Conservation (phyloP, 148 eudicot species). For the Chenopodium album region DNA sequence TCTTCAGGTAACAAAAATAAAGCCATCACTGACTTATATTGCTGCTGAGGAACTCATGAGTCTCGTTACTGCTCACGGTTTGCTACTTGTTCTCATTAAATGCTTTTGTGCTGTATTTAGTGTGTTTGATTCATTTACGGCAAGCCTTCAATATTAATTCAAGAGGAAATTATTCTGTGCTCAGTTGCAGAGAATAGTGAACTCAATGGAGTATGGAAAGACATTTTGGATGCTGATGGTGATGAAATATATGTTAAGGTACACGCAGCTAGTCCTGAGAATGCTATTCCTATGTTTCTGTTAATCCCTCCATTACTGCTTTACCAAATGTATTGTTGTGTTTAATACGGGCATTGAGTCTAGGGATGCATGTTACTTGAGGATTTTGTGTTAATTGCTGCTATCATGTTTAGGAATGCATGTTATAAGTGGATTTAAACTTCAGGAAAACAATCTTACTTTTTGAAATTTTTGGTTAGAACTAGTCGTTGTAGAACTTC, state of each 20-base stretch:
- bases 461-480: too few relatives aligned
- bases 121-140: not conserved
- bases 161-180: conserved; percentile 19
- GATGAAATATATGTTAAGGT: conserved; percentile 98
- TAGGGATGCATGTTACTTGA: too few relatives aligned
- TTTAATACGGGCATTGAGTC: not conserved
- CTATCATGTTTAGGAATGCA: not conserved
- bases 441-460: not conserved
- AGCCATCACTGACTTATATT: conserved; percentile 76
- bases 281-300: not conserved
- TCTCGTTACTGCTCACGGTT: conserved; percentile 95
- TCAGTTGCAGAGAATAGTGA: conserved; percentile 82
- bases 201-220: conserved; percentile 87
- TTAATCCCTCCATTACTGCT: not conserved
- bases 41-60: conserved; percentile 97
- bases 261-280: conserved; percentile 7
- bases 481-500: not conserved
- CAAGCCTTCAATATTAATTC: conserved; percentile 1
- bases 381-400: not conserved
- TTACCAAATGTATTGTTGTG: not conserved
- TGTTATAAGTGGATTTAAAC: not conserved
- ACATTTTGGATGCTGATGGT: conserved; percentile 79
- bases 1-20: conserved; percentile 69
- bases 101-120: not conserved
- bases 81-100: not conserved